Percentiles rank a stretch among this genome's conserved stretches.
phyloP scores from a whole-genome alignment of 768 basidiomycete species.

The Tylopilus sp. region DNA sequence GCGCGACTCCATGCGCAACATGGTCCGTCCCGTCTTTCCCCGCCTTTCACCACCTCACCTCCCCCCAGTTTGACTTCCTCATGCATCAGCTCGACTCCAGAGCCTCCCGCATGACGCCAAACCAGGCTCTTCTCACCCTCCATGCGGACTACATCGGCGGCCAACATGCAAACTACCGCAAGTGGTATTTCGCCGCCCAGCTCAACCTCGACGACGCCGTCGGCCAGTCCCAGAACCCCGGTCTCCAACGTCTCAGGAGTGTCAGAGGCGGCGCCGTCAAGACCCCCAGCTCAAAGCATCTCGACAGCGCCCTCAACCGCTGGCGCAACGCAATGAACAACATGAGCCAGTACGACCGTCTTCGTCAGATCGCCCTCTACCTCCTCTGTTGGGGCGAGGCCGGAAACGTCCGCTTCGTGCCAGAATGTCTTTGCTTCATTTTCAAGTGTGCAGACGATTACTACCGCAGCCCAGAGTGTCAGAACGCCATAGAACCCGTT shows the following conservation, averaged over 20 bases:
- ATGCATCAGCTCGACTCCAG: constrained; percentile 98
- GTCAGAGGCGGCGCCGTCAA: constrained; percentile 61
- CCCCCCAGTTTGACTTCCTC: constrained; percentile 82
- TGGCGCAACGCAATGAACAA: constrained; percentile 99
- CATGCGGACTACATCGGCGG: constrained; percentile 99
- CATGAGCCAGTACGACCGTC: constrained; percentile 98
- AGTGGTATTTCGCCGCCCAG: constrained; percentile 99
- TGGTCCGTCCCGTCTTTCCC: constrained; percentile 45
- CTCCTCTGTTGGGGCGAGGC: constrained; percentile 98
- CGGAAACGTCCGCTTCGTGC: constrained; percentile 94
- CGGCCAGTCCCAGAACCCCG: constrained; percentile 91
- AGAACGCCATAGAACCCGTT: constrained; percentile 88
- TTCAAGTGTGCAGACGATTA: constrained; percentile 99
- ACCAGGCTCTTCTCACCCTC: constrained; percentile 91
- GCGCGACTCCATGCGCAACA: constrained; percentile 93
- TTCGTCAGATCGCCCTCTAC: constrained; percentile 94
- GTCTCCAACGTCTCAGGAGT: constrained; percentile 82
- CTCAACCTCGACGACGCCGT: constrained; percentile 99
- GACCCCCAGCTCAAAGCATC: constrained; percentile 65
- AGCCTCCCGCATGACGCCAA: constrained; percentile 97
- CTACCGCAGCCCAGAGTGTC: constrained; percentile 96
- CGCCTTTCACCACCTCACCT: constrained; percentile 5
- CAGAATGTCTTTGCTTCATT: constrained; percentile 97
- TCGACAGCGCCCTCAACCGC: constrained; percentile 89
- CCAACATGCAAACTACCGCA: constrained; percentile 97